phyloP scores from a whole-genome alignment of 2,329 filamentous ascomycete species.

The Aspergillus sp. region DNA sequence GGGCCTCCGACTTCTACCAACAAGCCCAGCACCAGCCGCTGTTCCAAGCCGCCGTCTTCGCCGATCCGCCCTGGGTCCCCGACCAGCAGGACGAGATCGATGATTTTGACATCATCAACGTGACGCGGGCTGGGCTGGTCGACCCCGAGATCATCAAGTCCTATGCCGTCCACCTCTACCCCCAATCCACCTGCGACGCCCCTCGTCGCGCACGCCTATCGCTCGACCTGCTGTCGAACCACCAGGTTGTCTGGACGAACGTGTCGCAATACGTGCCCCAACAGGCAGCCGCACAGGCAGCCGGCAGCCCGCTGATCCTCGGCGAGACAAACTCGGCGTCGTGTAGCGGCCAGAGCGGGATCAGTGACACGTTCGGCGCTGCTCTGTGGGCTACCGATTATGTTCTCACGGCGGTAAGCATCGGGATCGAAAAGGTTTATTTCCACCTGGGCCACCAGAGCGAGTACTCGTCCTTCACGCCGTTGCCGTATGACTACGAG shows the following conservation, averaged over 20 bases:
- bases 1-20: slow-evolving; percentile 2
- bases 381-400: slow-evolving; percentile 12
- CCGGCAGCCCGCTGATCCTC: not conserved
- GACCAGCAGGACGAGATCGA: slow-evolving; percentile 9
- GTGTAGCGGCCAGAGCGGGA: slow-evolving; percentile 9
- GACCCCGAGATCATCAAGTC: slow-evolving; percentile 1
- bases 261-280: slow-evolving; percentile 12
- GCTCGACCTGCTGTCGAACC: slow-evolving; percentile 5
- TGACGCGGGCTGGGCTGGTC: slow-evolving; percentile 4
- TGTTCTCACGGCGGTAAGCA: slow-evolving; percentile 7
- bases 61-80: slow-evolving; percentile 6
- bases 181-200: slow-evolving; percentile 8
- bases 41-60: slow-evolving; percentile 10
- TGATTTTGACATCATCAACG: slow-evolving; percentile 10
- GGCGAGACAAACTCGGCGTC: slow-evolving; percentile 10
- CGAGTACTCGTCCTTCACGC: slow-evolving; percentile 8
- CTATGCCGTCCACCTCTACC: slow-evolving; percentile 9
- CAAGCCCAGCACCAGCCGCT: slow-evolving; percentile 2
- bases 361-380: slow-evolving; percentile 11
- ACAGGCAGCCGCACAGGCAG: slow-evolving; percentile 2
- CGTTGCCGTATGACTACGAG: slow-evolving; percentile 6
- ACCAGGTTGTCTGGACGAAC: slow-evolving; percentile 8
- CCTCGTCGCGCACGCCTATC: slow-evolving; percentile 1
- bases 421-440: slow-evolving; percentile 7
- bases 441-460: slow-evolving; percentile 15